phyloP scores from a whole-genome alignment of 1,139 yeast genomes.

The Hyphopichia pseudoburtonii region DNA sequence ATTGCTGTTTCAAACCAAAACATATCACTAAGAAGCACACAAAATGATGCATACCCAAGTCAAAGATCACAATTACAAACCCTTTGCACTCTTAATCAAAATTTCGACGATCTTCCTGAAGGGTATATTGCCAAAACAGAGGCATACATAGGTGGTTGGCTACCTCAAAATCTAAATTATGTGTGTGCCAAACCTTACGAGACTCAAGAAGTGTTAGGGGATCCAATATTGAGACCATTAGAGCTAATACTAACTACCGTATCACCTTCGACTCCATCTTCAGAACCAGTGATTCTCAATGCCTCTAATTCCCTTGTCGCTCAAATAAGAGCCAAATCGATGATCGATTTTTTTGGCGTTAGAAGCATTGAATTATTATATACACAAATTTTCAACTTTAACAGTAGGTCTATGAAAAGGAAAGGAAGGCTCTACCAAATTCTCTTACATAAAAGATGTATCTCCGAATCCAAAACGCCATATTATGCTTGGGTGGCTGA shows the following conservation, averaged over 20 bases:
- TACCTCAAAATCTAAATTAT: slow-evolving; percentile 24
- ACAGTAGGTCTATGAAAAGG: slow-evolving; percentile 2
- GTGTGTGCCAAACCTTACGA: slow-evolving; percentile 20
- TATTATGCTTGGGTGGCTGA: slow-evolving; percentile 10
- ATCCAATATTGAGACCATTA: slow-evolving; percentile 23
- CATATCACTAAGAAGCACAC: no score
- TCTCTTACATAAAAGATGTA: slow-evolving; percentile 13
- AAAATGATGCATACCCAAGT: no score
- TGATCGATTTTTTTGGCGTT: slow-evolving; percentile 15
- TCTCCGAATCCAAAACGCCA: not conserved
- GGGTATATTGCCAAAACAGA: slow-evolving; percentile 5
- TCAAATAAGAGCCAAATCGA: slow-evolving; percentile 15
- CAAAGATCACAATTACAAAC: no score
- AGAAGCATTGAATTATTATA: slow-evolving; percentile 23
- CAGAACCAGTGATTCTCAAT: slow-evolving; percentile 9
- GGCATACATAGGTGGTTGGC: slow-evolving; percentile 19
- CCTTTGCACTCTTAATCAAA: not conserved
- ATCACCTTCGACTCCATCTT: not conserved
- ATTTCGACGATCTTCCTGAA: not conserved
- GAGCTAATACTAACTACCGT: slow-evolving; percentile 22
- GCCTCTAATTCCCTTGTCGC: slow-evolving; percentile 17
- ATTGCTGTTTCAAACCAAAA: no score
- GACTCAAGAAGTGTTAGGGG: slow-evolving; percentile 13
- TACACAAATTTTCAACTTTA: slow-evolving; percentile 8
- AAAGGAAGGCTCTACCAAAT: slow-evolving; percentile 4